A percentile compares a stretch with the other conserved stretches of the same genome.
Evolutionary conservation across 192 early-diverging fungal genomes (phyloP).

Genomic region (Chytriomyces confervae): DNA sequence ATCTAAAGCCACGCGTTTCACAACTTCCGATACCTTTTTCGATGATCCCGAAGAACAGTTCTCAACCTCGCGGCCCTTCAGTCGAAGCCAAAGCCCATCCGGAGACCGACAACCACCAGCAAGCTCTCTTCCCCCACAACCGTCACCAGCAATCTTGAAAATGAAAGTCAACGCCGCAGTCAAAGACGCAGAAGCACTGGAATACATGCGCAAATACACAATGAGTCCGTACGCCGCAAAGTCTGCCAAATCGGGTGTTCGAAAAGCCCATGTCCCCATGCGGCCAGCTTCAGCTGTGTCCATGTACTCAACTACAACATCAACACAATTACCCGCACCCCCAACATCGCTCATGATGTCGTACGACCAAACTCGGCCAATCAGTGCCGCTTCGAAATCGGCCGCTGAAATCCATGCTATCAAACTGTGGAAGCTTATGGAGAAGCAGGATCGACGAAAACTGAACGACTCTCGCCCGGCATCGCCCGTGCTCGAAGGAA

Average conservation of each 20-base stretch:
- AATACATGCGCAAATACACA: constrained; percentile 38
- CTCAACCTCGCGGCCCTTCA: background rate
- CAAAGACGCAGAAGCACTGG: constrained; percentile 36
- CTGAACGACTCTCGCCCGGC: constrained; percentile 1
- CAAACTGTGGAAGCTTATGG: constrained; percentile 21
- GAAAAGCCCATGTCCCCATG: background rate
- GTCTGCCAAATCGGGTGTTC: constrained; percentile 24
- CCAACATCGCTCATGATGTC: constrained; percentile 23
- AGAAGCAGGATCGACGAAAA: background rate
- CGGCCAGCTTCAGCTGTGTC: background rate
- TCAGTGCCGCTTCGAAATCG: background rate
- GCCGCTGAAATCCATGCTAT: constrained; percentile 18
- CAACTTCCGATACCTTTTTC: constrained; percentile 14
- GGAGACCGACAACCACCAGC: background rate
- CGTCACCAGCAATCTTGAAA: constrained; percentile 38
- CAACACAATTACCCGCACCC: constrained; percentile 14
- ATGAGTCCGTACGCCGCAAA: constrained; percentile 22
- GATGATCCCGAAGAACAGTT: background rate
- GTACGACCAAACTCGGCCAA: constrained; percentile 5
- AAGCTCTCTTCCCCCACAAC: background rate
- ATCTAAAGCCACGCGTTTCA: constrained; percentile 10
- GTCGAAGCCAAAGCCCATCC: background rate
- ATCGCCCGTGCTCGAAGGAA: background rate
- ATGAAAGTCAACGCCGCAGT: constrained; percentile 36
- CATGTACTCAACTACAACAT: background rate